Evolutionary conservation across 805 yeast species (phyloP), one percentile per base, ranked within the genome.

Genomic region (Schizosaccharomyces japonicus): DNA sequence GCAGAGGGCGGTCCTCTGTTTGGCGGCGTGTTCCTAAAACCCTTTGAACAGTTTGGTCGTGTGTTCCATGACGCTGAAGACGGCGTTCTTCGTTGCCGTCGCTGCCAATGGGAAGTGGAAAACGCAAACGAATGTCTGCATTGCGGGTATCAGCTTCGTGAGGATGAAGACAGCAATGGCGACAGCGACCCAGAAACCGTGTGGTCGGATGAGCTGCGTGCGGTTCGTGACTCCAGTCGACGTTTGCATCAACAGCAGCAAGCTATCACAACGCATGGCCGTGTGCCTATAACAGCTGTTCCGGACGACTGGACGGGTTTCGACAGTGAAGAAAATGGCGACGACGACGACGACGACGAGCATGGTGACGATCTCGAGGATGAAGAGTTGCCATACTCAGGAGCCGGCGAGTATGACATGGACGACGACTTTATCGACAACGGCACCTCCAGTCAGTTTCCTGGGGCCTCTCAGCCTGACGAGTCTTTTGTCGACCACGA

Each of bases 81-180:
- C 23, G 42, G 42, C 17, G 42, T 36, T 10, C 23, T 36, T 8
- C 17, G 42, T 5, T 36, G 42, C 27, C 27, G 27, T 2, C 42
- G 42, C n/a, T 36, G 42, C 28, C 42, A 36, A 5, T 36, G 42
- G 42, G 42, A 36, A 17, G 17, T 36, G 27, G 42, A 36, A 17
- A 36, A 36, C 23, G 27, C 42, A 2, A 19, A 36, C 23, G 27
- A 36, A 5, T 36, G 42, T 11, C 27, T 19, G 15, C 42, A 36
- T 36, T 36, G 42, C 8, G 42, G 42, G 25, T 36, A 19, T 36
- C 42, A 36, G 13, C 17, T 36, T 19, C 23, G 27, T 25, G 42
- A 36, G 17, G 42, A 36, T 5, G 27, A 17, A 7, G 42, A 36
- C 27, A 19, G 27, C 6, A 27, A 23, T 7, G 27, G 23, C 6